These are phyloP conservation scores for Calendula officinalis DNA, from an alignment of 129 eudicot genomes.

Conservation along the genomic window DNA sequence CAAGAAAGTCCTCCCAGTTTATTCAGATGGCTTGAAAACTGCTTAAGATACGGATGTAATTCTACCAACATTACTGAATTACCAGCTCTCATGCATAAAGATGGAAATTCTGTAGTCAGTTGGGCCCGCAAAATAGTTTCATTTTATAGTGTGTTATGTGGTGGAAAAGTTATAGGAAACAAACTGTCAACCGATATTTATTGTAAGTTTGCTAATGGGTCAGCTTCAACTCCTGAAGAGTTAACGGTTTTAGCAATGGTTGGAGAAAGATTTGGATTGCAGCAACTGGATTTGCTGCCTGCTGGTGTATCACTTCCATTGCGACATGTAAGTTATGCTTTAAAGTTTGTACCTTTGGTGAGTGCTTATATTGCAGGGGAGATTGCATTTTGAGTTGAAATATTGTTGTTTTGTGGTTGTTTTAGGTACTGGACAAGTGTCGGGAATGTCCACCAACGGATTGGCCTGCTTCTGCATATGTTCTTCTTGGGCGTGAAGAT, in stretches of 20 bases:
- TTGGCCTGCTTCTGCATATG: constrained; percentile 98
- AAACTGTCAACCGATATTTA: constrained; percentile 70
- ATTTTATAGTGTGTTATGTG: constrained; percentile 90
- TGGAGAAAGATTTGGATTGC: constrained; percentile 91
- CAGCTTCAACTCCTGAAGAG: constrained; percentile 66
- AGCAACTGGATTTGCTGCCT: constrained; percentile 90
- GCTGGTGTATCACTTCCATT: constrained; percentile 93
- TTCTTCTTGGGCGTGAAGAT: constrained; percentile 98
- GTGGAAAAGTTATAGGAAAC: constrained; percentile 54
- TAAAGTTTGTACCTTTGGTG: neutral
- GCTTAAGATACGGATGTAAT: constrained; percentile 66
- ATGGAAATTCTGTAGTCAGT: constrained; percentile 65
- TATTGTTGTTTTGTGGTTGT: constrained; percentile 3
- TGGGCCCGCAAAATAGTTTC: constrained; percentile 92
- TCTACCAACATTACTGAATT: constrained; percentile 55
- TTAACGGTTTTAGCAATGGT: constrained; percentile 86
- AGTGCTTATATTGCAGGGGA: neutral
- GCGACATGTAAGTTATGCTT: constrained; percentile 75
- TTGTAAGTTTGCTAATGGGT: constrained; percentile 75
- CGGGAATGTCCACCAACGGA: constrained; percentile 93
- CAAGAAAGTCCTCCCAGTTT: constrained; percentile 69
- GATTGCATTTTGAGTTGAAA: neutral
- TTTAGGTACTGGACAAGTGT: constrained; percentile 84
- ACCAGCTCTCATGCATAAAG: constrained; percentile 62
- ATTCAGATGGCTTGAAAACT: constrained; percentile 89